Percentiles rank a stretch among this genome's conserved stretches.
Conservation (phyloP, 768 basidiomycete species). For the Boletus rubropictus region DNA sequence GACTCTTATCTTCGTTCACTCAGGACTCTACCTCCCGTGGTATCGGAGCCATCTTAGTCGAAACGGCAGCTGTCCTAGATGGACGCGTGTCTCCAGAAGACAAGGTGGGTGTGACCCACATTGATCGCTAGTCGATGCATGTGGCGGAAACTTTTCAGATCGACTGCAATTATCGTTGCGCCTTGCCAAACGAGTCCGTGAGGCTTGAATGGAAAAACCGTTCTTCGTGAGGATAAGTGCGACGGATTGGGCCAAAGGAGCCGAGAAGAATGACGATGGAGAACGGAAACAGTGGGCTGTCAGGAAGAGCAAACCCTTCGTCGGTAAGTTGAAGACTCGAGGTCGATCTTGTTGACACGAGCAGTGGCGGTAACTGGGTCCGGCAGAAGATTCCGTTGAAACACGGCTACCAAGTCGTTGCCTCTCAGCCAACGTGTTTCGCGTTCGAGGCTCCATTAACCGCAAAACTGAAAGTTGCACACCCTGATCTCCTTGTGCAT, state of each 20-base stretch:
- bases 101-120: constrained; percentile 37
- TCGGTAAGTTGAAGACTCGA: no score
- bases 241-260: no score
- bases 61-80: constrained; percentile 68
- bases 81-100: constrained; percentile 79
- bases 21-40: constrained; percentile 67
- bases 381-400: constrained; percentile 48
- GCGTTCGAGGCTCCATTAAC: constrained; percentile 57
- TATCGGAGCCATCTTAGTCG: constrained; percentile 61
- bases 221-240: no score
- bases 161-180: no score
- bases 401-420: constrained; percentile 57
- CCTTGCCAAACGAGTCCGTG: no score
- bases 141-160: no score
- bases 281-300: no score
- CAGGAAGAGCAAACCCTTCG: no score
- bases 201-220: no score
- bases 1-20: not conserved
- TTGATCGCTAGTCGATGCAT: no score
- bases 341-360: constrained; percentile 73
- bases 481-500: constrained; percentile 49
- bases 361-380: constrained; percentile 59
- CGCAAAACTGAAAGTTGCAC: constrained; percentile 53
- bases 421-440: not conserved
- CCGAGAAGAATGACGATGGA: no score